Conservation (phyloP, 2,329 filamentous ascomycete genomes). For the Fusarium foetens region DNA sequence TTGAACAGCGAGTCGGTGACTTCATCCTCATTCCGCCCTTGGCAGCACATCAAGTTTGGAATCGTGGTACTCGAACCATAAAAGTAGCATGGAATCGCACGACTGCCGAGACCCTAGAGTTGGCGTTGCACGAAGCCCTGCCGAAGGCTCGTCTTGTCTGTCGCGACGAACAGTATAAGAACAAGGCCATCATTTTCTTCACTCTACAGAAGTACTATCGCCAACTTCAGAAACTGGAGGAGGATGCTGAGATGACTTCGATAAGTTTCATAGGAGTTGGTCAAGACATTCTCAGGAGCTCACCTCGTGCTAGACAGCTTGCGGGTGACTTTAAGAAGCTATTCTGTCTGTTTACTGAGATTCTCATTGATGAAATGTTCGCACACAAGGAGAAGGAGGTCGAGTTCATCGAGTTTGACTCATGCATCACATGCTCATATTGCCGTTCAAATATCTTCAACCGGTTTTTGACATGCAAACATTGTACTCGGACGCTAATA, state of each 20-base stretch:
- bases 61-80: constrained; percentile 92
- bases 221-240: constrained; percentile 66
- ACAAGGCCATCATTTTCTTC: constrained; percentile 94
- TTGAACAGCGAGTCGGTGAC: constrained; percentile 90
- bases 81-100: constrained; percentile 99
- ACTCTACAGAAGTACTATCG: constrained; percentile 81
- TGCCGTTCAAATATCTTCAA: constrained; percentile 98
- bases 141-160: constrained; percentile 91
- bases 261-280: constrained; percentile 61
- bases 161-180: constrained; percentile 98
- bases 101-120: constrained; percentile 87
- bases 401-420: constrained; percentile 84
- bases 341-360: constrained; percentile 79
- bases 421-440: constrained; percentile 94
- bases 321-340: constrained; percentile 84
- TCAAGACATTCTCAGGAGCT: constrained; percentile 56
- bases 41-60: constrained; percentile 98
- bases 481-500: constrained; percentile 75
- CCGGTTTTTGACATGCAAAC: constrained; percentile 90
- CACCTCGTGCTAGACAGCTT: constrained; percentile 71
- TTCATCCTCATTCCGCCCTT: constrained; percentile 93
- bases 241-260: constrained; percentile 57
- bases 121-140: constrained; percentile 87
- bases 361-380: constrained; percentile 89
- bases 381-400: constrained; percentile 74